A percentile compares a stretch with the other conserved stretches of the same genome.
Evolutionary conservation across 176 grass and related monocot species (phyloP).

Genomic region (Typha latifolia): DNA sequence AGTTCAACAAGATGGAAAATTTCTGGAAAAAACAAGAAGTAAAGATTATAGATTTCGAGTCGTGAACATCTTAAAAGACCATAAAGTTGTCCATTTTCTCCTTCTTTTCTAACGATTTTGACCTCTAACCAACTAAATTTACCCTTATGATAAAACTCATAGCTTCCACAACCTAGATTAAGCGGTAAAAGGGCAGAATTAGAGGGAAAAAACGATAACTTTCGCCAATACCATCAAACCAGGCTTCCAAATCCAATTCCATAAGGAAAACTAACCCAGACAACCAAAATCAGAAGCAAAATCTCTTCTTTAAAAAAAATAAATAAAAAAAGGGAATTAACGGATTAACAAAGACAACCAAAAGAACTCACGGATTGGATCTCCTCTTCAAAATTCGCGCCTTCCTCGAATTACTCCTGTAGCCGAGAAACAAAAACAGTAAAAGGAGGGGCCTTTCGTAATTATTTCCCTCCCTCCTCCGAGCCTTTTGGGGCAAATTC

Average conservation of each 20-base stretch:
- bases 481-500: not conserved
- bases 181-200: too few relatives aligned
- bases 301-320: too few relatives aligned
- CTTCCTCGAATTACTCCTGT: not conserved
- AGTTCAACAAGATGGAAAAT: not conserved
- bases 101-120: not conserved
- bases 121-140: not conserved
- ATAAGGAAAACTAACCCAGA: too few relatives aligned
- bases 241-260: too few relatives aligned
- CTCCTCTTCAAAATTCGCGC: not conserved
- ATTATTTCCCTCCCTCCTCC: not conserved
- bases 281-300: too few relatives aligned
- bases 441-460: not conserved
- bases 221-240: too few relatives aligned
- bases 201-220: too few relatives aligned
- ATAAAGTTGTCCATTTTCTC: not conserved
- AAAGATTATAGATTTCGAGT: not conserved
- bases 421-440: not conserved
- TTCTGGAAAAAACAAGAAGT: not conserved
- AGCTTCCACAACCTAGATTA: too few relatives aligned
- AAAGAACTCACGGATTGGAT: slow-evolving; percentile 27
- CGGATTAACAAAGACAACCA: not conserved
- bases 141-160: too few relatives aligned
- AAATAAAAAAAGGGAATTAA: not conserved
- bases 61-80: not conserved